Conservation (phyloP, 257 asterid genomes). For the Fraxinus anomala region DNA sequence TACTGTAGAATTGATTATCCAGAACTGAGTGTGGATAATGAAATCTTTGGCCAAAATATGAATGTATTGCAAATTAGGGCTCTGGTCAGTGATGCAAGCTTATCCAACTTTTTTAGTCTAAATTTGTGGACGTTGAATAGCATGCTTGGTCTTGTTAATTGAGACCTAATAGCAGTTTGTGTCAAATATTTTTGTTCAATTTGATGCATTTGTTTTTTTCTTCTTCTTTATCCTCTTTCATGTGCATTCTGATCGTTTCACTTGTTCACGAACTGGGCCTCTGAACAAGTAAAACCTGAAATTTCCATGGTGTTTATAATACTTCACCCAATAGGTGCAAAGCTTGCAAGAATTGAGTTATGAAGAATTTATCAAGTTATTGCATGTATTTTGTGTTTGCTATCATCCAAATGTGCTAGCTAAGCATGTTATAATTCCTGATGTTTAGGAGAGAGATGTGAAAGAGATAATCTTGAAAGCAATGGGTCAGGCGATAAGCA, state of each 20-base stretch:
- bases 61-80: not conserved
- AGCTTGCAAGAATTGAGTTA: not conserved
- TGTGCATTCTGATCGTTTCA: not conserved
- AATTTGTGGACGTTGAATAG: not conserved
- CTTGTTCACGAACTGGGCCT: not conserved
- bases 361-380: not conserved
- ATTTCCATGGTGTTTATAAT: too few species aligned
- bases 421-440: not conserved
- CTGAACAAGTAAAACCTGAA: not conserved
- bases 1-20: not conserved
- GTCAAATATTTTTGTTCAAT: not conserved
- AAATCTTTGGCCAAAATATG: not conserved
- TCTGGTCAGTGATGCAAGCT: not conserved
- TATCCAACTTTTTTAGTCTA: not conserved
- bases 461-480: slow-evolving; percentile 57
- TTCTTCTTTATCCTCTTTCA: not conserved
- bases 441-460: slow-evolving; percentile 45
- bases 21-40: not conserved
- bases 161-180: too few species aligned
- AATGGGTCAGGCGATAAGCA: slow-evolving; percentile 62
- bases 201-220: too few species aligned
- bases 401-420: not conserved
- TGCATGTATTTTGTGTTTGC: not conserved
- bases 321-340: not conserved
- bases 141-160: not conserved